phyloP scores from a whole-genome alignment of 2,329 filamentous ascomycete species.

The Penicillium sp. region DNA sequence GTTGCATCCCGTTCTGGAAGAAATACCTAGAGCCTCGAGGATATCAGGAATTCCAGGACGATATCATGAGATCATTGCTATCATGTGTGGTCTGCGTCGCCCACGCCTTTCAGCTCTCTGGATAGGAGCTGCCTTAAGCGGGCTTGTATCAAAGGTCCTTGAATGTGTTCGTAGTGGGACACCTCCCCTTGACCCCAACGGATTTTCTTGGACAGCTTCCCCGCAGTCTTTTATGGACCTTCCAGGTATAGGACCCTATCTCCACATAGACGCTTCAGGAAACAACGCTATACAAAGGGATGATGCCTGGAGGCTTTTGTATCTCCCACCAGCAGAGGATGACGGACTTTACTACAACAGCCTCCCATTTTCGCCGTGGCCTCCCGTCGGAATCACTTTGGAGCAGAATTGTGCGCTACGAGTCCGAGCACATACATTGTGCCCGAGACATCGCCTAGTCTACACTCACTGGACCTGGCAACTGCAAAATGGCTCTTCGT shows the following conservation, averaged over 20 bases:
- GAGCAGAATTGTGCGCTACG: not conserved
- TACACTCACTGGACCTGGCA: not conserved
- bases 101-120: not conserved
- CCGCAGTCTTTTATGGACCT: not conserved
- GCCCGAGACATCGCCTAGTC: not conserved
- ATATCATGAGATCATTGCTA: conserved; percentile 1
- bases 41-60: not conserved
- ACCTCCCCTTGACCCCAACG: conserved; percentile 1
- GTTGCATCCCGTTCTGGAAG: not conserved
- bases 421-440: conserved; percentile 1
- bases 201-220: not conserved
- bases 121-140: not conserved
- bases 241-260: not conserved
- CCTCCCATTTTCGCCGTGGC: not conserved
- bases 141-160: not conserved
- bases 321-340: not conserved
- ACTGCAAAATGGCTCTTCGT: not conserved
- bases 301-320: not conserved
- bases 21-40: not conserved
- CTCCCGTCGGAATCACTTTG: not conserved
- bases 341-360: not conserved
- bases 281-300: not conserved
- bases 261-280: not conserved
- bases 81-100: not conserved
- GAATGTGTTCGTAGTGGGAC: not conserved